Conservation (phyloP, 345 rosid genomes). For the Brassica juncea region DNA sequence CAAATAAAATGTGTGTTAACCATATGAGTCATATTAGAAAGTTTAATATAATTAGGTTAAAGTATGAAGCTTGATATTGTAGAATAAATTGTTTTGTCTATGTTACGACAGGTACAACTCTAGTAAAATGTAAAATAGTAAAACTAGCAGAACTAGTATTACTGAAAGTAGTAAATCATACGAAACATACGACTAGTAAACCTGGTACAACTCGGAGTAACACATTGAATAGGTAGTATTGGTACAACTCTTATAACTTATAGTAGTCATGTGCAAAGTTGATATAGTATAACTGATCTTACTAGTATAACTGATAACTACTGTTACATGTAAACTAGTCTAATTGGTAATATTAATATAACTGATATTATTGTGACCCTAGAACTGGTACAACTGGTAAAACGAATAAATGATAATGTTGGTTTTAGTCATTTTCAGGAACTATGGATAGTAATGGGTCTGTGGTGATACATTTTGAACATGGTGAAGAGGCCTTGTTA, state of each 20-base stretch:
- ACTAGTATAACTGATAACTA: background rate
- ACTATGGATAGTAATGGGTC: background rate
- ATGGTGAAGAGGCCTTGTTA: no score
- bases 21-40: background rate
- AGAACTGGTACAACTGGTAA: background rate
- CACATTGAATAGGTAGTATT: no score
- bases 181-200: background rate
- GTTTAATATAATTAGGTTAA: background rate
- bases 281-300: background rate
- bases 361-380: background rate
- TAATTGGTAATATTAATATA: background rate
- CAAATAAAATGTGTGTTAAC: background rate
- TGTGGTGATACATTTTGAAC: no score
- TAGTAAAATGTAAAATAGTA: background rate
- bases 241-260: no score
- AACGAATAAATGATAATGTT: background rate
- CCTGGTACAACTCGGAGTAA: background rate
- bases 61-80: background rate
- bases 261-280: background rate
- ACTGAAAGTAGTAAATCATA: background rate
- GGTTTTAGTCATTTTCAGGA: background rate
- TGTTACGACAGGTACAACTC: background rate
- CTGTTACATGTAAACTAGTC: background rate
- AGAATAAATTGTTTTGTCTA: background rate
- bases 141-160: background rate